phyloP scores from a whole-genome alignment of 352 stramenopile genomes.

The Phytophthora podocarpi region DNA sequence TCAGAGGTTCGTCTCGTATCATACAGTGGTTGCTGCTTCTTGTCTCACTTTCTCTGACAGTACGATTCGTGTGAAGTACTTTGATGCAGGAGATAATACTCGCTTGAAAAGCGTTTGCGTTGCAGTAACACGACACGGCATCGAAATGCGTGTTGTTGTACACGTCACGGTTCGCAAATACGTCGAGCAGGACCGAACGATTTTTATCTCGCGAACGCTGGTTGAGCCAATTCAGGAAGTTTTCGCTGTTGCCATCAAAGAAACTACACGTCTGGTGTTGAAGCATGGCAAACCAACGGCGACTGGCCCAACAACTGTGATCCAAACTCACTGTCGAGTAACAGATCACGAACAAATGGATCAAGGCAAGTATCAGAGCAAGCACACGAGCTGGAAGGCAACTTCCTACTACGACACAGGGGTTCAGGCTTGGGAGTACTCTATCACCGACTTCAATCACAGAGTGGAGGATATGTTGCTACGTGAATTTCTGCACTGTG shows the following conservation, averaged over 20 bases:
- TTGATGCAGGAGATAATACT: slow-evolving; percentile 2
- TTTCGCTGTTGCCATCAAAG: slow-evolving; percentile 5
- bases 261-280: not conserved
- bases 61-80: not conserved
- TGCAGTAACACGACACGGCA: not conserved
- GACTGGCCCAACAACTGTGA: slow-evolving; percentile 7
- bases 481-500: not conserved
- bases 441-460: slow-evolving; percentile 9
- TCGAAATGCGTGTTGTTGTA: not conserved
- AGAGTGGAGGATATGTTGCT: slow-evolving; percentile 12
- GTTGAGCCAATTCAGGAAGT: slow-evolving; percentile 4
- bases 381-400: not conserved
- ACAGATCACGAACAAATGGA: not conserved
- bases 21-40: too few relatives aligned
- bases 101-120: slow-evolving; percentile 11
- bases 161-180: slow-evolving; percentile 12
- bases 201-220: slow-evolving; percentile 15
- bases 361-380: not conserved
- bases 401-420: slow-evolving; percentile 2
- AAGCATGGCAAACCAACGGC: not conserved
- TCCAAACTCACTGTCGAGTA: slow-evolving; percentile 10
- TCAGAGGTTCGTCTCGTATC: too few relatives aligned
- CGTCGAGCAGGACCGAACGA: slow-evolving; percentile 8
- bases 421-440: slow-evolving; percentile 1
- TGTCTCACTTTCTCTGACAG: too few relatives aligned